These are phyloP conservation scores for Rhodosporidiobolus odoratus DNA, from an alignment of 768 basidiomycete genomes.

Conservation along the genomic window DNA sequence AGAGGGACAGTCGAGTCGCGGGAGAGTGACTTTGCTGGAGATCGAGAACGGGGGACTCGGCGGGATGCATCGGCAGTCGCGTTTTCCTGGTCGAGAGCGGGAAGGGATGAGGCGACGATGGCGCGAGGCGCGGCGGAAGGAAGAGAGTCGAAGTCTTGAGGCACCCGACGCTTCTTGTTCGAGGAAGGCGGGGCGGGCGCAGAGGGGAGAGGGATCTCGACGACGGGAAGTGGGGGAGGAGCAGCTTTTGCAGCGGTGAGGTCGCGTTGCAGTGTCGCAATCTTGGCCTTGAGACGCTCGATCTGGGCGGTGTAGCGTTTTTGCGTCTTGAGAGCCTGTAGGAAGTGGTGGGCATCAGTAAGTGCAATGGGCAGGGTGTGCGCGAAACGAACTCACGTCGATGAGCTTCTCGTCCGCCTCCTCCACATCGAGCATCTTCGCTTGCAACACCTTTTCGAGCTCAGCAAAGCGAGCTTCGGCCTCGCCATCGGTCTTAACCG, in stretches of 20 bases:
- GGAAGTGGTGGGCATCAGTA: neutral
- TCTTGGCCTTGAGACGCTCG: slow-evolving; percentile 33
- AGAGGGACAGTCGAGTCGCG: slow-evolving; percentile 14
- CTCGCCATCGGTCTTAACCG: neutral
- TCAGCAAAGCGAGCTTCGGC: slow-evolving; percentile 8
- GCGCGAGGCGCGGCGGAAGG: slow-evolving; percentile 3
- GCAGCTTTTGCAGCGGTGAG: slow-evolving; percentile 25
- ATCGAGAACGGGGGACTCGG: neutral
- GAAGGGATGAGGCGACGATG: slow-evolving; percentile 13
- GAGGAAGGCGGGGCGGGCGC: neutral
- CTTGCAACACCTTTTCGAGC: slow-evolving; percentile 22
- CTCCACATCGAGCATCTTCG: slow-evolving; percentile 23
- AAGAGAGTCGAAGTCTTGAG: slow-evolving; percentile 18
- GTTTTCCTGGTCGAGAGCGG: slow-evolving; percentile 23
- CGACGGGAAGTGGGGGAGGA: neutral
- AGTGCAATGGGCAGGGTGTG: neutral
- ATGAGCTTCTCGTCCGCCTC: slow-evolving; percentile 36
- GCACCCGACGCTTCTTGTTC: slow-evolving; percentile 30
- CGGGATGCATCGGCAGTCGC: neutral
- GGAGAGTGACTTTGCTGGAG: neutral
- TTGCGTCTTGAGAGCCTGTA: slow-evolving; percentile 30
- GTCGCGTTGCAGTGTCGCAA: slow-evolving; percentile 31
- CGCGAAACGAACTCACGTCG: slow-evolving; percentile 3
- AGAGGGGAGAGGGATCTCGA: neutral
- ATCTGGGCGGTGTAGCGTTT: slow-evolving; percentile 21